Evolutionary conservation across 2,329 filamentous ascomycete genomes (phyloP), one percentile per base, ranked within the genome.

Genomic region (Xylaria digitata): DNA sequence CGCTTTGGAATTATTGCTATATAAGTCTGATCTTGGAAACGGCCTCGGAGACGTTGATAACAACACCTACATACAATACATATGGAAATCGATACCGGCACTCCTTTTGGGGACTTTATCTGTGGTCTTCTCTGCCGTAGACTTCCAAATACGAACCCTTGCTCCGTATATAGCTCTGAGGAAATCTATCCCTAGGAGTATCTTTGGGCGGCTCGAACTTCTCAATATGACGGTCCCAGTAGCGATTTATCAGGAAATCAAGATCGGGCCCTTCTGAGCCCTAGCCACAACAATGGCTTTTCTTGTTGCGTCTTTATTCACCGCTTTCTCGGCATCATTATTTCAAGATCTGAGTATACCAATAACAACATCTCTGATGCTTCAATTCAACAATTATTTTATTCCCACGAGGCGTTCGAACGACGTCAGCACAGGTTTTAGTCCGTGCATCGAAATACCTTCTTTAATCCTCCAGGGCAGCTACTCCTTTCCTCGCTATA

Each of bases 241-340:
- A 3, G 49, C 49, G 1, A 54, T 61, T 0, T 54, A 37, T 5
- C 8, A 13, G 45, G 49, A 61, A 32, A 1, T n/a, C 17, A 55
- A n/a, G 37, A 11, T 63, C 1, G 7, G 11, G n/a, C 34, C 19
- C 2, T 19, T 32, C 6, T 63, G 60, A 52, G 43, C 43, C 23
- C 13, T 49, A 2, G 11, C 32, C 9, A 50, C 54, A 11, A 63
- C 61, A 5, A 50, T 52, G 13, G 61, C 43, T 6, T 1, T 57
- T n/a, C 61, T 63, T 21, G 0, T 63, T 6, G 52, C 61, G 6
- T 63, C 61, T 3, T 57, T 63, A 26, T 63, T 63, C 21, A 63
- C 61, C 2, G 57, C 42, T 4, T 63, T 63, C 7, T 63, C 60
- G 8, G 61, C 53, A 6, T 56, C 52, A 6, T 7, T 63, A 4